Conservation (phyloP, 148 eudicot species). For the Agrostemma githago region DNA sequence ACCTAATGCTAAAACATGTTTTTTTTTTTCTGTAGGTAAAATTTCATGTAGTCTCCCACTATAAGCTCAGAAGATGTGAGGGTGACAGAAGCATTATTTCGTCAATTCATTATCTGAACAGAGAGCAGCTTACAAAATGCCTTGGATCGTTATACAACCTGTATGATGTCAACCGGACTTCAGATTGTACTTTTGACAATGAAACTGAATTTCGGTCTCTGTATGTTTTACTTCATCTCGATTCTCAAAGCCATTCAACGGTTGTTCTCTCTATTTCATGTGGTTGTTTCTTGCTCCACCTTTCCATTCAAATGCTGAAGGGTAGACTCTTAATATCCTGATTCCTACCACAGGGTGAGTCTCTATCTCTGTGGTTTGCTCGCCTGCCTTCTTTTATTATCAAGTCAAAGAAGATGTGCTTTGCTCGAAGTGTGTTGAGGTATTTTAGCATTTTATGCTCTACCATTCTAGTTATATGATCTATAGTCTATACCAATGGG, state of each 20-base stretch:
- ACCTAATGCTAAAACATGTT: neutral
- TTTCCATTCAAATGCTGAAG: constrained; percentile 1
- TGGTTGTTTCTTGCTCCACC: neutral
- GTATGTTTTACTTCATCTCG: constrained; percentile 79
- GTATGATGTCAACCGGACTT: constrained; percentile 57
- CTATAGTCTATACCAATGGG: constrained; percentile 4
- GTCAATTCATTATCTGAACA: constrained; percentile 63
- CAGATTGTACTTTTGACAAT: constrained; percentile 37
- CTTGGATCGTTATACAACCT: constrained; percentile 59
- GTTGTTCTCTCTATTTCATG: constrained; percentile 28
- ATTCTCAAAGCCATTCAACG: constrained; percentile 48
- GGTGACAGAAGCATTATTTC: constrained; percentile 38
- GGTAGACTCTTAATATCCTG: constrained; percentile 16
- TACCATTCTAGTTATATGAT: neutral
- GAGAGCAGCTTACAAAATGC: constrained; percentile 84
- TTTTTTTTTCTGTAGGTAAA: constrained; percentile 43
- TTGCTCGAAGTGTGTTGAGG: constrained; percentile 74
- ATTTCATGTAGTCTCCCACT: constrained; percentile 73
- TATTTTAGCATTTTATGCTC: constrained; percentile 14
- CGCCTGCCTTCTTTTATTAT: constrained; percentile 41
- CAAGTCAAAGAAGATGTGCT: constrained; percentile 66
- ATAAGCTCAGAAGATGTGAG: constrained; percentile 57
- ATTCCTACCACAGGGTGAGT: constrained; percentile 50
- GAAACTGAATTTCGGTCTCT: constrained; percentile 85
- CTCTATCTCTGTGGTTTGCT: constrained; percentile 75